Evolutionary conservation across 352 stramenopile genomes (phyloP).

Genomic region (Phytophthora idaei): DNA sequence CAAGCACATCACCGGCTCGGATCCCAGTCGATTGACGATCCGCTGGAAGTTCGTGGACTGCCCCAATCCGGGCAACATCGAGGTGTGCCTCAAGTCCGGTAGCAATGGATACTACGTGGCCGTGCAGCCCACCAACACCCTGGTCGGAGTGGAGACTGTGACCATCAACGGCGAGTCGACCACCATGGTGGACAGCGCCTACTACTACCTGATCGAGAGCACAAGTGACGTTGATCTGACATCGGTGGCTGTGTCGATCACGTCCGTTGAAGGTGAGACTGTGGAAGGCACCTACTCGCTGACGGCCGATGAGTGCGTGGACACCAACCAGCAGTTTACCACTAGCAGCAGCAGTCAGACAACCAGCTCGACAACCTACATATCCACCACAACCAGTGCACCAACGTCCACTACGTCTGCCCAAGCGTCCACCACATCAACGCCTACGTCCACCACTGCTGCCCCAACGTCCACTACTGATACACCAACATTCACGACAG

Average conservation of each 20-base stretch:
- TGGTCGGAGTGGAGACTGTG: constrained; percentile 49
- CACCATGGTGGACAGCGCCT: constrained; percentile 64
- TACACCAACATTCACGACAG: constrained; percentile 1
- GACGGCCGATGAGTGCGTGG: constrained; percentile 43
- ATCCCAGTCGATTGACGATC: constrained; percentile 55
- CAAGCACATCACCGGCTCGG: constrained; percentile 61
- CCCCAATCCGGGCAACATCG: constrained; percentile 45
- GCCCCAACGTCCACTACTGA: constrained; percentile 4
- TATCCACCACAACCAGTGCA: constrained; percentile 7
- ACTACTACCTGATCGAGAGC: constrained; percentile 59
- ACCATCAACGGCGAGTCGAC: constrained; percentile 60
- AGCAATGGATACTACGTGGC: constrained; percentile 64
- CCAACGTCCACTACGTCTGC: constrained; percentile 19
- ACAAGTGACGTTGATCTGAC: constrained; percentile 40
- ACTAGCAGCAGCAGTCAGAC: constrained; percentile 27
- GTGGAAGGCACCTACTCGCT: constrained; percentile 61
- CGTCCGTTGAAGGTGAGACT: constrained; percentile 50
- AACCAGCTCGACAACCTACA: constrained; percentile 20
- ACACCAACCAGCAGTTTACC: constrained; percentile 51
- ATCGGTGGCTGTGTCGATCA: constrained; percentile 47
- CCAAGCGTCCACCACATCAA: constrained; percentile 11
- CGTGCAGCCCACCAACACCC: constrained; percentile 60
- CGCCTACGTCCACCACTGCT: constrained; percentile 6
- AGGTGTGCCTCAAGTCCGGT: constrained; percentile 68
- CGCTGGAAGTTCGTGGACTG: constrained; percentile 69